Base-by-base conservation (phyloP, 2,329 filamentous ascomycete species). In the Grosmannia huntii region DNA sequence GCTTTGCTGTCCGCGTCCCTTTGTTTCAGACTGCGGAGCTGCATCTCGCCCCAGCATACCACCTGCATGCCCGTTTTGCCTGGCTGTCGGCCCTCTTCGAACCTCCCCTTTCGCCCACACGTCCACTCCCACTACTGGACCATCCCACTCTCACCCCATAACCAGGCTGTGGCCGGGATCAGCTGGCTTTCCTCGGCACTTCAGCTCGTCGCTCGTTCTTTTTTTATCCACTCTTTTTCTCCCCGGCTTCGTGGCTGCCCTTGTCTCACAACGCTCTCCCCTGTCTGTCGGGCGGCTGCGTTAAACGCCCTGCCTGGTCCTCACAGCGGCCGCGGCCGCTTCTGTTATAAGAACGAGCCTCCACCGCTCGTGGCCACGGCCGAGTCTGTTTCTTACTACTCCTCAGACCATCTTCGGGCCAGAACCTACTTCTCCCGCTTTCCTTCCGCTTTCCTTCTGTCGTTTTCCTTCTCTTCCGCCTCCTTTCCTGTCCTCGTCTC, bases 301-400 rank as follows among this genome's bases (percentile, higher is more conserved):
- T 44, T 56, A 56, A 44, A 60, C 54, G 38, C 41, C 48, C 53
- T 38, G 46, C 76, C 71, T 66, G 76, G n/a, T 28, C 28, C 51
- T 19, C 5, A 27, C 25, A 10, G 36, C 31, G n/a, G 28, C 31
- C 51, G 14, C 16, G 51, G 36, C 51, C 31, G 14, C n/a, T 53
- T 53, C n/a, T 27, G 31, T 48, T 48, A 48, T 48, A 48, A 55
- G 27, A 33, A 55, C 27, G 14, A 5, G 25, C 49, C 49, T 31
- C 25, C 38, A 38, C 23, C 71, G 66, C 68, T 41, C 16, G 19
- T 25, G 25, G 38, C 53, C 41, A 25, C 28, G 53, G 21, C 38
- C 38, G 70, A 64, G 71, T 69, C 65, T 71, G 14, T 46, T 27
- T 50, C 70, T 65, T 72, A 71, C 61, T 60, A 65, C 60, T 55